Evolutionary conservation across 129 eudicot species (phyloP), one percentile per base, ranked within the genome.

Genomic region (Chrysanthemum lavandulifolium): DNA sequence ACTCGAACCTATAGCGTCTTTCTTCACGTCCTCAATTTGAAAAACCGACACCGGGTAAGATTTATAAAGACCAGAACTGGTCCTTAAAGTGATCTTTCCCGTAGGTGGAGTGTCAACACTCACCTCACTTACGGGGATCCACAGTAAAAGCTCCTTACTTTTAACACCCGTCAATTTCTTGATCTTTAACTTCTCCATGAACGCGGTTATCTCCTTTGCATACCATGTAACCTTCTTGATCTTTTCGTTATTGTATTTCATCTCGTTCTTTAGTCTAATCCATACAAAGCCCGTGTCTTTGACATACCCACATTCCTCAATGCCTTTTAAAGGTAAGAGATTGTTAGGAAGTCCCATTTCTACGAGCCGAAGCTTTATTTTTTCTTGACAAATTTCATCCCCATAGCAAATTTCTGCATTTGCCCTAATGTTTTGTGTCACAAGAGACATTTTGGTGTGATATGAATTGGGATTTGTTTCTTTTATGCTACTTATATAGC

Each of bases 231-330:
- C 76, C 73, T 60, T 83, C 11, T 85, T 85, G 18, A 91, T 73
- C 75, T 88, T 88, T 71, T 88, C 82, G 50, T 88, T 88, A 76
- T 76, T 82, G 83, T 88, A 89, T 66, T 84, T 82, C 19, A 45
- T 50, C 10, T 76, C 81, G 50, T 86, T 86, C 88, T 91, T 91
- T 59, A 84, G 91, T 19, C 31, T 88, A 49, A 91, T 89, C 95
- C 95, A 91, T 25, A 91, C 90, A 56, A 88, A 91, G 36, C 97
- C 97, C 0, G 97, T 91, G 33, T 82, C 88, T 68, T 82, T 74
- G 5, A 91, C 83, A 69, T 82, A 80, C 4, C 97, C 97, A 52
- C 88, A 84, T 66, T 91, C 97, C 61, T 56, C 82, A 1, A 82
- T 78, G 79, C 88, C 90, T 47, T 84, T 71, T 8, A 91, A 10